Conservation (phyloP, 1,284 basidiomycete genomes). For the Apiotrichum brassicae region DNA sequence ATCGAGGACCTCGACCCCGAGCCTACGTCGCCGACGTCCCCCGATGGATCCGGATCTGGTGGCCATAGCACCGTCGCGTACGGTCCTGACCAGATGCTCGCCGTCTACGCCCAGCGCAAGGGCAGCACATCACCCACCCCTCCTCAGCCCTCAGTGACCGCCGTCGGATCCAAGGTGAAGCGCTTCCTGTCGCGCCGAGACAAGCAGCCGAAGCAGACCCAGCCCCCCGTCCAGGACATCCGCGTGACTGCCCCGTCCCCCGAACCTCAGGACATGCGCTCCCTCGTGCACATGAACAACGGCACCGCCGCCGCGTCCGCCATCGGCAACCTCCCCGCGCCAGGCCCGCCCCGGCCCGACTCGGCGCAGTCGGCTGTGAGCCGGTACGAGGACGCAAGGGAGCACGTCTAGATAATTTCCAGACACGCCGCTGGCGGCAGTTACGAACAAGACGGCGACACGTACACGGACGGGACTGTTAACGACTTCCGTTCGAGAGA, state of each 20-base stretch:
- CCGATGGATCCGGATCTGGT: slow-evolving; percentile 7
- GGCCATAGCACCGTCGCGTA: slow-evolving; percentile 22
- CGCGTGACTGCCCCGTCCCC: not conserved
- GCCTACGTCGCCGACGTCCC: slow-evolving; percentile 4
- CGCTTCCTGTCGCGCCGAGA: slow-evolving; percentile 25
- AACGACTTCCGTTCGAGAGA: too few species aligned
- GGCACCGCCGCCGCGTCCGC: slow-evolving; percentile 29
- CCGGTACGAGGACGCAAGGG: not conserved
- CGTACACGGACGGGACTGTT: too few species aligned
- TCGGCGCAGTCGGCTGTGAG: not conserved
- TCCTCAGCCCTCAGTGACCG: slow-evolving; percentile 4
- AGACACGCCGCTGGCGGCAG: not conserved
- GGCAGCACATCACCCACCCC: slow-evolving; percentile 22
- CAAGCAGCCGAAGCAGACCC: not conserved
- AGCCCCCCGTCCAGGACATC: not conserved
- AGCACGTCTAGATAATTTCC: not conserved
- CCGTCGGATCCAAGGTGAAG: slow-evolving; percentile 17
- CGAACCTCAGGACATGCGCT: slow-evolving; percentile 28
- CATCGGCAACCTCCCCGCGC: slow-evolving; percentile 31
- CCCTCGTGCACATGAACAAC: slow-evolving; percentile 34
- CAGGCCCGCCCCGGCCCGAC: slow-evolving; percentile 9
- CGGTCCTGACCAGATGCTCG: slow-evolving; percentile 46
- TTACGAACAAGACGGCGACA: not conserved
- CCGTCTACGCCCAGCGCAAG: slow-evolving; percentile 45
- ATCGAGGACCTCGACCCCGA: slow-evolving; percentile 20